Evolutionary conservation across 2,329 filamentous ascomycete species (phyloP), one percentile per base, ranked within the genome.

Genomic region (Ophiostoma sp.): DNA sequence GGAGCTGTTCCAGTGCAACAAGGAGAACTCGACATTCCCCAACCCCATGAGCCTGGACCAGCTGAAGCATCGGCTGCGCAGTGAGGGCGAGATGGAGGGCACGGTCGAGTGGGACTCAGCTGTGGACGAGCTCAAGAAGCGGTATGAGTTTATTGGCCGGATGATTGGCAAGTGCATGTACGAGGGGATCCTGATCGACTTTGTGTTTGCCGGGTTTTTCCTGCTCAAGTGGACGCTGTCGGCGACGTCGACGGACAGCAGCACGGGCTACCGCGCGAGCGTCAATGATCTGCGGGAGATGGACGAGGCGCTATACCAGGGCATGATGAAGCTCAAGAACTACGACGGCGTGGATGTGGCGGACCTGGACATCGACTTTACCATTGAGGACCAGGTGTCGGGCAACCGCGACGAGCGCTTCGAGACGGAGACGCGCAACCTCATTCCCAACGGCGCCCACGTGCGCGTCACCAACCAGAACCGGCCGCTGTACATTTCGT

Each of bases 91-190:
- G 1, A 75, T 74, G 0, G 87, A 90, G 72, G 80, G 81, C 2
- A 85, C 84, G 27, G 75, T 81, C 3, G 83, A 86, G 33, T 91
- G 86, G 82, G 85, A 83, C 69, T 82, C 85, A 0, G 79, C 81
- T 1, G 82, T 93, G 67, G 78, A 80, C 4, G 84, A 88, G 36
- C 79, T 95, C 20, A 82, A 95, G 5, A 86, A 86, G 72, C 87
- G 89, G 17, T 98, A 93, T 77, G 94, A 98, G 76, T 99, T 99
- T 74, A 83, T 98, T 0, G 95, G 95, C 1, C 90, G 95, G 3
- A 87, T 99, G 36, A 89, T 99, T 35, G 95, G 95, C 13, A 99
- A 99, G 78, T 99, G 95, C 79, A 83, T 99, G 76, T 99, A 99
- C 77, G 95, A 99, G 80, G 94, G 94, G 0, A 98, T 99, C 64